Percentiles rank a stretch among this genome's conserved stretches.
Conservation (phyloP, 306 rosid species). For the Corylus americana region DNA sequence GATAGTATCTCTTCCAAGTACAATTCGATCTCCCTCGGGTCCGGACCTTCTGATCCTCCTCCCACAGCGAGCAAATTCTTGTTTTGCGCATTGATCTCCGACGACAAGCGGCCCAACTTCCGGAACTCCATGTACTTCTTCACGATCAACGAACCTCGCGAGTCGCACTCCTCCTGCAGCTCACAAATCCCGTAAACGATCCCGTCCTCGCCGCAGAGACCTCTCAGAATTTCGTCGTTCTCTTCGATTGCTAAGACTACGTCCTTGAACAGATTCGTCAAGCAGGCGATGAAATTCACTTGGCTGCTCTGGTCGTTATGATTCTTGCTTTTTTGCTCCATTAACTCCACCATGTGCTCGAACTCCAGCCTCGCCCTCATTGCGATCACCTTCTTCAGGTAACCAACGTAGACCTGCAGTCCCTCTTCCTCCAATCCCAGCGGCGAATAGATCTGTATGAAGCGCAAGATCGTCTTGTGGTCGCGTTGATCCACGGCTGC, state of each 20-base stretch:
- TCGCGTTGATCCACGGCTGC: conserved; percentile 81
- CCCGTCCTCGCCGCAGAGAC: conserved; percentile 95
- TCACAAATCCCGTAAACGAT: conserved; percentile 90
- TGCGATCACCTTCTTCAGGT: conserved; percentile 84
- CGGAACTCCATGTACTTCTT: conserved; percentile 94
- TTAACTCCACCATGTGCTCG: conserved; percentile 73
- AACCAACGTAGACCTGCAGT: conserved; percentile 82
- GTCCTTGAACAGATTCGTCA: conserved; percentile 90
- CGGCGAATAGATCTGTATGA: conserved; percentile 64
- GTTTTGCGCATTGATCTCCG: conserved; percentile 80
- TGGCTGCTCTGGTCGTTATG: conserved; percentile 25
- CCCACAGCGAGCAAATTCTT: conserved; percentile 78
- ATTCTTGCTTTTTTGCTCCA: conserved; percentile 50
- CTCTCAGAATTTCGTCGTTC: conserved; percentile 71
- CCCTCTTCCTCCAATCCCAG: conserved; percentile 88
- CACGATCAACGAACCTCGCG: conserved; percentile 74
- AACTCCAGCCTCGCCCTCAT: conserved; percentile 86
- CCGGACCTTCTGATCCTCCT: conserved; percentile 73
- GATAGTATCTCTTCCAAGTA: conserved; percentile 85
- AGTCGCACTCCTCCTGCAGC: conserved; percentile 96
- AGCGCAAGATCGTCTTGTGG: conserved; percentile 60
- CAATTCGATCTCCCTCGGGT: conserved; percentile 81
- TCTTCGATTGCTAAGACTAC: conserved; percentile 84
- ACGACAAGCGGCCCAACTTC: conserved; percentile 67
- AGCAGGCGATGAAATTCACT: conserved; percentile 68